Base-by-base conservation (phyloP, 352 stramenopile species). In the Bremia lactucae region DNA sequence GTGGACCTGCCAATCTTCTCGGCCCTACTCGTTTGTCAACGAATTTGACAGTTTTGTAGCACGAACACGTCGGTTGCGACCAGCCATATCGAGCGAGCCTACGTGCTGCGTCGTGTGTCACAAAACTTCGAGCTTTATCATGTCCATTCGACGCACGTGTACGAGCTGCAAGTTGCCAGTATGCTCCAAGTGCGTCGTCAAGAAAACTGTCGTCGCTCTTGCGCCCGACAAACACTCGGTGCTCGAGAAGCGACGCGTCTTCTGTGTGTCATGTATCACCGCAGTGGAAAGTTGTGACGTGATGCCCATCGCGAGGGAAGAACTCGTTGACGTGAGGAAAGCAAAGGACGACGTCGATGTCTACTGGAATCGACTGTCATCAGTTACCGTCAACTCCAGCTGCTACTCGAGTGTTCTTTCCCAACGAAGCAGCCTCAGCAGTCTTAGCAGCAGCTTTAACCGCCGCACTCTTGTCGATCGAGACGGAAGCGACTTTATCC, bases 161-260 rank as follows among this genome's bases (percentile, higher is more conserved):
- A 58, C 53, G 29, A 62, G 57, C 25, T 72, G 62, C 22, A 42
- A 59, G 3, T 44, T 53, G 6, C 49, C 41, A 15, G 42, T 72
- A 7, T 72, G 62, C 28, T 63, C 61, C 4, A 65, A 60, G 38
- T 72, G 62, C 19, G 58, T 42, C 14, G 44, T 63, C 24, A 68
- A 63, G 26, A 57, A 65, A 49, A 42, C 46, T 3, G 49, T 72
- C n/a, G 54, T 65, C 9, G 49, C 56, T 21, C 49, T 71, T 13
- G 61, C 61, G 0, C 61, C 57, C 2, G 61, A 71, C 22, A 52
- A 62, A 22, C 39, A 59, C 41, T 59, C 57, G 1, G 45, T 71
- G 5, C 47, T 71, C 13, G 46, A 65, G 31, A 36, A 47, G 18
- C 65, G 59, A 28, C 56, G 57, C 18, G 55, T 49, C 7, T 71